A percentile compares a stretch with the other conserved stretches of the same genome.
These are phyloP conservation scores for Trichosporon ovoides DNA, from an alignment of 1,284 basidiomycete genomes.

Conservation along the genomic window DNA sequence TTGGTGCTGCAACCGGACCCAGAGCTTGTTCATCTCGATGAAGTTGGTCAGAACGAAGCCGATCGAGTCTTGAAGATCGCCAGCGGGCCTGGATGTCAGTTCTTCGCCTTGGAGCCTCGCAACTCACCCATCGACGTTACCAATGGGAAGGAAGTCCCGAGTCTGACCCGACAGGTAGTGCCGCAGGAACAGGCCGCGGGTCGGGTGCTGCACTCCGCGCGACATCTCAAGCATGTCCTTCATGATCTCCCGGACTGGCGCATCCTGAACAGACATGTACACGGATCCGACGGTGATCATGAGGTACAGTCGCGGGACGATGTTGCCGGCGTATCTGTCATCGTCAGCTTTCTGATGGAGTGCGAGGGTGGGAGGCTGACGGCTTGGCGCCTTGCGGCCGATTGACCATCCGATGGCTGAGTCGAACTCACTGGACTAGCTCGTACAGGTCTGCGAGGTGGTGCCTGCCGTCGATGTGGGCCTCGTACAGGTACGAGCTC, in stretches of 20 bases:
- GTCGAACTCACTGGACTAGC: slow-evolving; percentile 72
- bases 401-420: neutral
- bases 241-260: slow-evolving; percentile 96
- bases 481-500: slow-evolving; percentile 90
- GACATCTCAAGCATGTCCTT: slow-evolving; percentile 99
- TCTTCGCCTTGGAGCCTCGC: neutral
- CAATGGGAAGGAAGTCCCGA: slow-evolving; percentile 84
- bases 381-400: neutral
- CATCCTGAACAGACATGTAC: slow-evolving; percentile 92
- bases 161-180: slow-evolving; percentile 95
- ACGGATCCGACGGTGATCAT: slow-evolving; percentile 98
- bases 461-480: slow-evolving; percentile 78
- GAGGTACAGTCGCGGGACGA: slow-evolving; percentile 90
- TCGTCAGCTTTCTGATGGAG: slow-evolving; percentile 1
- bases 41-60: slow-evolving; percentile 93
- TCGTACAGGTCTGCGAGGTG: slow-evolving; percentile 96
- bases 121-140: slow-evolving; percentile 68
- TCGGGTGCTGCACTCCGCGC: slow-evolving; percentile 86
- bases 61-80: slow-evolving; percentile 87
- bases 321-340: slow-evolving; percentile 52
- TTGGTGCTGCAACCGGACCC: slow-evolving; percentile 93
- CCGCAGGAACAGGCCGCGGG: slow-evolving; percentile 81
- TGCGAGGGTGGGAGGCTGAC: too few relatives aligned
- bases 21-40: slow-evolving; percentile 98
- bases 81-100: slow-evolving; percentile 60